These are phyloP conservation scores for Rosa persica DNA, from an alignment of 306 rosid genomes.

Conservation along the genomic window DNA sequence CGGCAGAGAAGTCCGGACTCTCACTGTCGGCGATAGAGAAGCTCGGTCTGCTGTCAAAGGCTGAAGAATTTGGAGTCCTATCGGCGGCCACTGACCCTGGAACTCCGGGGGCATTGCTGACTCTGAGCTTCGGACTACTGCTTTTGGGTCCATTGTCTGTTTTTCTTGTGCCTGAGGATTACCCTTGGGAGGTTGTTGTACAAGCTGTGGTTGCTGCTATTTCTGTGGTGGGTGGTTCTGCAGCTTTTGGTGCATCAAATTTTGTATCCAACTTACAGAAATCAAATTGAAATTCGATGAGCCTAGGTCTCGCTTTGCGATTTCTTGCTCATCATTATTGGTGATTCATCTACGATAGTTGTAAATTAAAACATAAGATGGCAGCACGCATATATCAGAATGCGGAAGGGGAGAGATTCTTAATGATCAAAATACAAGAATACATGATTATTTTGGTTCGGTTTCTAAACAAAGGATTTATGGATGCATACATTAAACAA, in stretches of 20 bases:
- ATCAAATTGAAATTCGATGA: conserved; percentile 30
- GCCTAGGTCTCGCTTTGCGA: background rate
- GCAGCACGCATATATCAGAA: background rate
- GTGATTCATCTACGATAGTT: background rate
- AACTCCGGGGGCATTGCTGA: conserved; percentile 68
- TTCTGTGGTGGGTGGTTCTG: conserved; percentile 67
- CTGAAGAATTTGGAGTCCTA: conserved; percentile 81
- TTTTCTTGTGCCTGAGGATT: conserved; percentile 81
- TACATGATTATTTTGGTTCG: background rate
- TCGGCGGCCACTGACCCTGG: conserved; percentile 91
- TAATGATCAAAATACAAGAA: background rate
- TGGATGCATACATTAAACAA: conserved; percentile 13
- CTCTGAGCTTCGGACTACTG: conserved; percentile 59
- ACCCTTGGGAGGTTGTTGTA: conserved; percentile 47
- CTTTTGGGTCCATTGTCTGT: conserved; percentile 74
- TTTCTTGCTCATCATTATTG: background rate
- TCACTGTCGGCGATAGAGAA: conserved; percentile 80
- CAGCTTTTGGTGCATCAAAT: conserved; percentile 82
- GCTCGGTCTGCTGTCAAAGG: conserved; percentile 82
- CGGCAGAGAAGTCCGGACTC: conserved; percentile 81
- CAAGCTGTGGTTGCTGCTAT: conserved; percentile 58
- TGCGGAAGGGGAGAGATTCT: background rate
- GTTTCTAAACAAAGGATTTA: background rate
- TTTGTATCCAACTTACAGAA: conserved; percentile 85
- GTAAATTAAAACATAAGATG: background rate